phyloP scores from a whole-genome alignment of 768 basidiomycete species.

The Naganishia friedmannii region DNA sequence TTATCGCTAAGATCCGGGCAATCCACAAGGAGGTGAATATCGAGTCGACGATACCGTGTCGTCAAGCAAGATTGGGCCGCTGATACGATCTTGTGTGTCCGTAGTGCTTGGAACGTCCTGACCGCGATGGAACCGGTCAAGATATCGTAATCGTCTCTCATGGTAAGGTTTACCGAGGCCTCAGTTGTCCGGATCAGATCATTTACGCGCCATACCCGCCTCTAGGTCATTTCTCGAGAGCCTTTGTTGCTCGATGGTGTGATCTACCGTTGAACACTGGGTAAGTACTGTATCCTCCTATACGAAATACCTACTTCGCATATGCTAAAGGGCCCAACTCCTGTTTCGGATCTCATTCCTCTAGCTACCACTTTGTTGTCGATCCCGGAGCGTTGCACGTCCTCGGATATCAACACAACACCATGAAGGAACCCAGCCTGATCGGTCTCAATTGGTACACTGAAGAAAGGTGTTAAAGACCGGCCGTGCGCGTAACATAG shows the following conservation, averaged over 20 bases:
- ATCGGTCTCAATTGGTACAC: slow-evolving; percentile 52
- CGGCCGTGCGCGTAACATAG: background rate
- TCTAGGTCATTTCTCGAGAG: slow-evolving; percentile 57
- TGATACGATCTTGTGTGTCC: background rate
- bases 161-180: slow-evolving; percentile 48
- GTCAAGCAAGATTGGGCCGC: background rate
- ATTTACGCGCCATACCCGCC: too few relatives aligned
- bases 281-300: background rate
- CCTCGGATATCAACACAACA: slow-evolving; percentile 77
- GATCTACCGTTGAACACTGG: slow-evolving; percentile 59
- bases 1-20: slow-evolving; percentile 65
- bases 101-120: slow-evolving; percentile 37
- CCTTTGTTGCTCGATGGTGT: slow-evolving; percentile 79
- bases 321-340: too few relatives aligned
- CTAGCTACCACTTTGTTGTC: slow-evolving; percentile 68
- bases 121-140: slow-evolving; percentile 31
- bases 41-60: background rate
- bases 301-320: background rate
- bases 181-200: background rate
- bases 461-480: slow-evolving; percentile 36
- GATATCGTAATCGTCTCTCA: slow-evolving; percentile 74
- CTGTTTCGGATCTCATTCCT: background rate
- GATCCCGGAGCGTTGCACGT: slow-evolving; percentile 76
- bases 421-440: slow-evolving; percentile 66
- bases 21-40: slow-evolving; percentile 45